phyloP scores from a whole-genome alignment of 2,329 filamentous ascomycete genomes.

The Orbilia brochopaga region DNA sequence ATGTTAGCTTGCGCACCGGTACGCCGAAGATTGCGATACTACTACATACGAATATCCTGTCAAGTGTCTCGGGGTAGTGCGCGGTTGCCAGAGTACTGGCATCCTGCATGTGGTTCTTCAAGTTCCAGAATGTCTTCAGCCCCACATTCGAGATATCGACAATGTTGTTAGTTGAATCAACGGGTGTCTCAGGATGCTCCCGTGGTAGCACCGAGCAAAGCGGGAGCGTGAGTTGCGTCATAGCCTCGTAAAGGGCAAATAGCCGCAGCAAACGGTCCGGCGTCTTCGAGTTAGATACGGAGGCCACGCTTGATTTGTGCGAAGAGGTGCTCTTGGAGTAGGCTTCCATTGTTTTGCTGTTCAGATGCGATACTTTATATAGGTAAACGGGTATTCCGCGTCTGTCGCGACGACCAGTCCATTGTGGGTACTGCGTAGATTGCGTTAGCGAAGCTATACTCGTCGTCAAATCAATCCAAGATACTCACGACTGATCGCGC shows the following conservation, averaged over 20 bases:
- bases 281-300: constrained; percentile 67
- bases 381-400: constrained; percentile 92
- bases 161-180: constrained; percentile 91
- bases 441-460: background rate
- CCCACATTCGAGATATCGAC: constrained; percentile 89
- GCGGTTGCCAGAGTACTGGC: constrained; percentile 86
- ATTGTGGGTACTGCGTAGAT: constrained; percentile 80
- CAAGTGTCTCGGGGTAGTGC: constrained; percentile 92
- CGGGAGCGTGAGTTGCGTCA: constrained; percentile 84
- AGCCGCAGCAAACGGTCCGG: constrained; percentile 76
- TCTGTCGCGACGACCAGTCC: constrained; percentile 87
- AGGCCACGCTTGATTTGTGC: constrained; percentile 63
- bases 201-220: constrained; percentile 74
- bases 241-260: constrained; percentile 91
- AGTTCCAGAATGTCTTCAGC: constrained; percentile 92
- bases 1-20: background rate
- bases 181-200: constrained; percentile 70
- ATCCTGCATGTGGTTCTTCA: constrained; percentile 92
- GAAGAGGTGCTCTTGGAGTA: constrained; percentile 70
- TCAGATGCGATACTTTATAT: constrained; percentile 82
- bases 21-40: background rate
- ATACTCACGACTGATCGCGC: constrained; percentile 72
- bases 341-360: constrained; percentile 77
- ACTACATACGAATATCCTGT: constrained; percentile 70
- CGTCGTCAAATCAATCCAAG: constrained; percentile 10